A percentile compares a stretch with the other conserved stretches of the same genome.
Evolutionary conservation across 2,329 filamentous ascomycete genomes (phyloP).

Genomic region (Venturia carpophila): DNA sequence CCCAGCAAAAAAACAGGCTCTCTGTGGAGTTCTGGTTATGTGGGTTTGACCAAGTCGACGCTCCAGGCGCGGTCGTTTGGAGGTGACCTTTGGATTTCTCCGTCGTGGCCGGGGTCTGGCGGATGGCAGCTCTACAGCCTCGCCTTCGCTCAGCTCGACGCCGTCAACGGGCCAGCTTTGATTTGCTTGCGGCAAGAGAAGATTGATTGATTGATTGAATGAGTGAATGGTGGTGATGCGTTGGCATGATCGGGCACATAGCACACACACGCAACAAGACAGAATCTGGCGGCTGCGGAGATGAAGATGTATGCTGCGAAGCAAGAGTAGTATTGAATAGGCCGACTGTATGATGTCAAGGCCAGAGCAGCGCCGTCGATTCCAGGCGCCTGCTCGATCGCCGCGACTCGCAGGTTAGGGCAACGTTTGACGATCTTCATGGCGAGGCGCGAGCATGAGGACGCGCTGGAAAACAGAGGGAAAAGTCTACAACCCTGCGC

Average conservation of each 20-base stretch:
- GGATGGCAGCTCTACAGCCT: background rate
- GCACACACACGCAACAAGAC: too few species aligned
- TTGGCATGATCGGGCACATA: too few species aligned
- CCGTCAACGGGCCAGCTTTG: background rate
- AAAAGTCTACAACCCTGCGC: background rate
- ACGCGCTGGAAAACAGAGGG: constrained; percentile 8
- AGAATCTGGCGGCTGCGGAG: background rate
- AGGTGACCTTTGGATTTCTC: background rate
- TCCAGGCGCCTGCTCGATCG: background rate
- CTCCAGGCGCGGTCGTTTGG: background rate
- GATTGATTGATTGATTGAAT: too few species aligned
- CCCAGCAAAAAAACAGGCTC: background rate
- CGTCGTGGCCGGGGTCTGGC: background rate
- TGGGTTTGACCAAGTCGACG: background rate
- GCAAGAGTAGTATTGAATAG: background rate
- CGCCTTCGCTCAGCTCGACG: background rate
- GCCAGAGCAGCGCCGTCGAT: background rate
- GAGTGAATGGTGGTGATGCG: background rate
- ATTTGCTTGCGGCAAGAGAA: background rate
- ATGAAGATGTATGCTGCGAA: background rate
- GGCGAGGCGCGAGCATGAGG: background rate
- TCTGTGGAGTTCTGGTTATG: background rate
- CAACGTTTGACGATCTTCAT: background rate
- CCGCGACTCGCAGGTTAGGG: background rate
- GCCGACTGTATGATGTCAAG: background rate